Base-by-base conservation (phyloP, 106 monocot species). In the Dioscorea zingiberensis region DNA sequence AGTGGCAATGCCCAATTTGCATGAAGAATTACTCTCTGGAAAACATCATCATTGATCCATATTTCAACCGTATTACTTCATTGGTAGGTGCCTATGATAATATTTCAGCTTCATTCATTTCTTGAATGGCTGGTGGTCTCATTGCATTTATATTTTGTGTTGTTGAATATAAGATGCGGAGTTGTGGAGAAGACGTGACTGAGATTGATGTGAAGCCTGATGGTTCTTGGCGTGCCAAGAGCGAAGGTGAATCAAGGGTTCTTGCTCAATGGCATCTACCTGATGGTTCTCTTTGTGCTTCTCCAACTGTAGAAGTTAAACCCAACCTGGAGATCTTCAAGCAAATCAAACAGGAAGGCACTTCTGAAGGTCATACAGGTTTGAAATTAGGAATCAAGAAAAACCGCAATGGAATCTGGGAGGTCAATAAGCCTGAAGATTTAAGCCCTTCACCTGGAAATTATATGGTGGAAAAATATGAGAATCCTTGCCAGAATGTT, bases 1-100 rank as follows among this genome's bases (percentile, higher is more conserved):
- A 97, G 95, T 97, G 95, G 95, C 95, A 97, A 60, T 97, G 95
- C 55, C 95, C 95, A 67, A 83, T 84, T 62, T 97, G 95, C 66
- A 70, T 97, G 19, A 86, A 88, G 75, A 97, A 97, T 47, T 97
- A 85, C 67, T 78, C 91, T 54, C 56, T 97, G 26, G 95, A 91
- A 24, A 72, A 81, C 67, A 61, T 91, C 22, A 84, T 97, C 30
- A 91, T 97, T 63, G 95, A 97, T 81, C 95, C 91, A 56, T 97
- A 91, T 73, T 97, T 97, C 74, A 97, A 97, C 63, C 76, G 88
- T 26, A 97, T 97, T n/a, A 81, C 94, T 58, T 81, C 85, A 54
- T 69, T 78, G 87, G 94, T 95, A 72, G 21, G 78, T 68, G 10
- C 10, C 38, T 38, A 6, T 38, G 4, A 6, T 38, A 38, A 10